phyloP scores from a whole-genome alignment of 2,329 filamentous ascomycete species.

The Chaetomium globosum region DNA sequence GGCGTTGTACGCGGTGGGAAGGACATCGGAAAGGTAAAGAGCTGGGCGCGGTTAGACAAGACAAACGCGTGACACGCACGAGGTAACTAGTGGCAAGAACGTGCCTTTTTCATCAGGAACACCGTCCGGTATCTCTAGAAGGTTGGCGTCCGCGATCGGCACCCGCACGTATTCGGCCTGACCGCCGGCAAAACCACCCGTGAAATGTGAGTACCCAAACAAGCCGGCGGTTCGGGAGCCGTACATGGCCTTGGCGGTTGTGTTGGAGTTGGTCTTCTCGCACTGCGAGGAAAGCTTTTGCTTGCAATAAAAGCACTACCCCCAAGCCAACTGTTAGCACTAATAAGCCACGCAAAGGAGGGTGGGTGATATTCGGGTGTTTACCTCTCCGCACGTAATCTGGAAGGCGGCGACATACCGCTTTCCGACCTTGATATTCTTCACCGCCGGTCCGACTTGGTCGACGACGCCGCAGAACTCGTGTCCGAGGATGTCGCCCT shows the following conservation, averaged over 20 bases:
- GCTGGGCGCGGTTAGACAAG: conserved; percentile 35
- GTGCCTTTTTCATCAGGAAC: conserved; percentile 80
- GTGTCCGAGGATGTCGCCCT: conserved; percentile 69
- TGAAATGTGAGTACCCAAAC: conserved; percentile 76
- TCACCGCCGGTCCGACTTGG: conserved; percentile 58
- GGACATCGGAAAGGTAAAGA: conserved; percentile 78
- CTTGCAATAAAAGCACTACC: conserved; percentile 72
- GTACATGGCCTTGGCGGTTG: conserved; percentile 72
- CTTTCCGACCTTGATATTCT: conserved; percentile 59
- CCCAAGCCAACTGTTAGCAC: neutral
- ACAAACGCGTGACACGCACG: neutral
- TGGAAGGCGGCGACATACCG: conserved; percentile 85
- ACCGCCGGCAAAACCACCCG: conserved; percentile 82
- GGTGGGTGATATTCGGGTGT: neutral
- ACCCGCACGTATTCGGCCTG: conserved; percentile 87
- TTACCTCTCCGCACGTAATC: conserved; percentile 64
- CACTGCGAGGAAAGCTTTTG: conserved; percentile 79
- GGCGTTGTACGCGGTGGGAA: conserved; percentile 77
- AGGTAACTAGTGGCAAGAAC: conserved; percentile 1
- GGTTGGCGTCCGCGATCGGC: conserved; percentile 77
- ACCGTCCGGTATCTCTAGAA: conserved; percentile 74
- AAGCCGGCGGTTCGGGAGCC: conserved; percentile 74
- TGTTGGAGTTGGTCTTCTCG: conserved; percentile 76
- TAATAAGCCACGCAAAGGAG: neutral
- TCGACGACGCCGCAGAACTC: conserved; percentile 62